Evolutionary conservation across 2,329 filamentous ascomycete genomes (phyloP), one percentile per base, ranked within the genome.

Genomic region (Tolypocladium ophioglossoides): DNA sequence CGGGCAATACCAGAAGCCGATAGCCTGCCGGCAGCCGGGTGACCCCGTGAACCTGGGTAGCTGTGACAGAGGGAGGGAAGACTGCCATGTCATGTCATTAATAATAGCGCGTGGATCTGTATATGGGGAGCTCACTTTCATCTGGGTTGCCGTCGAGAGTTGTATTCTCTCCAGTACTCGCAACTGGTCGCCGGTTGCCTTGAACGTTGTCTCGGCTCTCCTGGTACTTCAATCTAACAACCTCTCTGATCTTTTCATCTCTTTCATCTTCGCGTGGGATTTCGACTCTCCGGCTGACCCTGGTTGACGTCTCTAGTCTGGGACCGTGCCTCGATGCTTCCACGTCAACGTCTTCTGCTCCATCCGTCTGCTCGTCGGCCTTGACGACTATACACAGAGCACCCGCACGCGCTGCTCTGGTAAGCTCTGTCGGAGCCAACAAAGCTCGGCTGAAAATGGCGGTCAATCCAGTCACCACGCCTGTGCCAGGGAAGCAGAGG

Each of bases 381-480:
- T 53, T 53, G 22, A 53, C 51, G 11, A 55, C 51, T 11, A 55
- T 50, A 22, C 54, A 55, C 2, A 55, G 51, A 4, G 54, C 54
- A 12, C 54, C 54, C 14, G 54, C 54, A 10, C 54, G 54, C 8
- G 51, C 51, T 8, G 54, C 54, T n/a, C 24, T 52, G 3, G 50
- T 53, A 32, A 55, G 39, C 46, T 55, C 51, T 16, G 54, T 55
- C 14, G 54, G 51, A 6, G 54, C 54, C 30, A 58, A 55, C 2
- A 56, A 14, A n/a, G 58, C 58, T 18, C 55, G 39, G 41, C 53
- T 54, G 11, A 54, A 37, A 20, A 60, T 56, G 22, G 56, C 54
- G 12, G 11, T 22, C 27, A 55, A 12, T 3, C 54, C 54, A 14
- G 53, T 22, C 34, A 54, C 24, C 22, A 54, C 53, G 18, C 53